Evolutionary conservation across 768 basidiomycete genomes (phyloP).

Genomic region (Leccinum subtestaceum): DNA sequence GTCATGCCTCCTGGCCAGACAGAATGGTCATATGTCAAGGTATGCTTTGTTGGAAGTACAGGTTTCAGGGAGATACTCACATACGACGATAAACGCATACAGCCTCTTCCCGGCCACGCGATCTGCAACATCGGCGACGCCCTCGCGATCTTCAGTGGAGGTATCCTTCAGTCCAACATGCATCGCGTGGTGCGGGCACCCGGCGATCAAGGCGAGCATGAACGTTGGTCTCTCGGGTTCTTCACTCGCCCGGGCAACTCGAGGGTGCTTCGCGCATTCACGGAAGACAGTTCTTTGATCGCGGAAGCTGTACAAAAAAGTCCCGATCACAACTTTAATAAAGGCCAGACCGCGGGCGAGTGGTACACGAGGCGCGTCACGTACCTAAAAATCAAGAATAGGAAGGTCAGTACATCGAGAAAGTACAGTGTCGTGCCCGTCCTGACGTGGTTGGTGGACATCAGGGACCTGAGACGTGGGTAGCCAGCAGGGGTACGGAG

Average conservation of each 20-base stretch:
- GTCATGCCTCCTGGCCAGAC: too few species aligned
- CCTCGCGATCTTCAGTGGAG: too few species aligned
- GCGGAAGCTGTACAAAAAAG: not conserved
- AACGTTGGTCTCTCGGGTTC: not conserved
- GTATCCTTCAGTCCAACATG: not conserved
- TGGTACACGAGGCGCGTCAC: not conserved
- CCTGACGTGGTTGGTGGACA: too few species aligned
- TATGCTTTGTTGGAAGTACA: too few species aligned
- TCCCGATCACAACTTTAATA: not conserved
- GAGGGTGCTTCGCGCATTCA: not conserved
- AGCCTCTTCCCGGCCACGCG: too few species aligned
- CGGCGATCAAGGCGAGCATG: not conserved
- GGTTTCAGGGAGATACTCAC: too few species aligned
- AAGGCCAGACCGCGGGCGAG: not conserved
- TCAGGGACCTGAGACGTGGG: too few species aligned
- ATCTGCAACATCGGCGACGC: too few species aligned
- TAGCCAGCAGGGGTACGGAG: too few species aligned
- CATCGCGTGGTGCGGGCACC: not conserved
- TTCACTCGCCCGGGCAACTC: not conserved
- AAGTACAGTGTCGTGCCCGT: too few species aligned
- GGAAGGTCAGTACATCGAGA: not conserved
- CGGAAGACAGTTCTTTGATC: not conserved
- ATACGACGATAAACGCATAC: too few species aligned
- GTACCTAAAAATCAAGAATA: not conserved
- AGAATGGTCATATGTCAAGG: too few species aligned